phyloP scores from a whole-genome alignment of 2,329 filamentous ascomycete genomes.

The Fusarium nematophilum region DNA sequence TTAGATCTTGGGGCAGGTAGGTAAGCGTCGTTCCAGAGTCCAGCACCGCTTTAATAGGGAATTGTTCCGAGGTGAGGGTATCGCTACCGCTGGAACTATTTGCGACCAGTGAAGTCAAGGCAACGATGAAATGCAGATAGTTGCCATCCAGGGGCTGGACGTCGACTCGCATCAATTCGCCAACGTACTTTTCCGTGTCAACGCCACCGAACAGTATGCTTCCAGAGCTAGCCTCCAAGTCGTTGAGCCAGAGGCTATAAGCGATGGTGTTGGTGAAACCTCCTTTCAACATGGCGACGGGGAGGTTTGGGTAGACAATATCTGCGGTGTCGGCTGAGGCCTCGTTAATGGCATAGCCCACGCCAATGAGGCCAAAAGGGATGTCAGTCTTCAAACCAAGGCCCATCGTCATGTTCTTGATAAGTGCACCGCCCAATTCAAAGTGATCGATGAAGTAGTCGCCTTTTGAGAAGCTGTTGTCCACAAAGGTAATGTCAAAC shows the following conservation, averaged over 20 bases:
- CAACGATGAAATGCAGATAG: constrained; percentile 61
- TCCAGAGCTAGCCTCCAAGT: constrained; percentile 70
- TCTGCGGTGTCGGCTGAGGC: constrained; percentile 50
- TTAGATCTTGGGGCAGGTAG: constrained; percentile 74
- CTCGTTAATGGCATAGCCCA: constrained; percentile 69
- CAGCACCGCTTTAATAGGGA: constrained; percentile 71
- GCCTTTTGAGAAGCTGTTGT: constrained; percentile 66
- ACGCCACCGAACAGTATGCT: constrained; percentile 85
- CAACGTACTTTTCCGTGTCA: constrained; percentile 78
- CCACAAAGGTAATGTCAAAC: constrained; percentile 72
- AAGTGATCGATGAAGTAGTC: constrained; percentile 71
- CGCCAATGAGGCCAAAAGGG: constrained; percentile 67
- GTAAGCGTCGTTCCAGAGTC: constrained; percentile 81
- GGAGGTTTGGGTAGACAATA: constrained; percentile 67
- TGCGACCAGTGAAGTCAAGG: constrained; percentile 60
- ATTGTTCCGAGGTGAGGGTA: constrained; percentile 53
- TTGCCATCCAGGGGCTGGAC: constrained; percentile 57
- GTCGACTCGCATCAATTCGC: constrained; percentile 70
- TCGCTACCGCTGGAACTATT: constrained; percentile 62
- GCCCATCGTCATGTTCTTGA: constrained; percentile 70
- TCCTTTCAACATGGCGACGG: constrained; percentile 71
- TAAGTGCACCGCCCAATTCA: constrained; percentile 60
- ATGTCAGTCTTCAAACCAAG: constrained; percentile 66
- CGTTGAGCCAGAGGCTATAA: constrained; percentile 77
- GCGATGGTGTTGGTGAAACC: constrained; percentile 73